Percentiles rank a stretch among this genome's conserved stretches.
Evolutionary conservation across 805 yeast species (phyloP).

Genomic region (Jamesozyma lodderae): DNA sequence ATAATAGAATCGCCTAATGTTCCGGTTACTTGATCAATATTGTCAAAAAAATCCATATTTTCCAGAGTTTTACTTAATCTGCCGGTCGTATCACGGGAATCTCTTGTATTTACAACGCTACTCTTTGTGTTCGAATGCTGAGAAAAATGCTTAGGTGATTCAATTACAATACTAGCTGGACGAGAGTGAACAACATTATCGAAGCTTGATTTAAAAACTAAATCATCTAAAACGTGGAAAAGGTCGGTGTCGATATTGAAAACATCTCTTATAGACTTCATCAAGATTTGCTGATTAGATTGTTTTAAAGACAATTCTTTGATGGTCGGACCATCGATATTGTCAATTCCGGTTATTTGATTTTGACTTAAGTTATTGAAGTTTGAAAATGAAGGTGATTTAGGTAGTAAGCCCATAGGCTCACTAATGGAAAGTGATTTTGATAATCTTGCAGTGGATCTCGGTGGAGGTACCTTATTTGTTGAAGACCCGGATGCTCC

Average conservation of each 20-base stretch:
- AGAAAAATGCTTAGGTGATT: conserved; percentile 37
- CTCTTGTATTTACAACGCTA: conserved; percentile 7
- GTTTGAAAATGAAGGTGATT: conserved; percentile 1
- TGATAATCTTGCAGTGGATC: conserved; percentile 18
- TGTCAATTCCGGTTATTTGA: conserved; percentile 38
- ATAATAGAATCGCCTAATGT: conserved; percentile 30
- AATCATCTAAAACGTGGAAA: conserved; percentile 45
- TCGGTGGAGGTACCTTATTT: conserved; percentile 12
- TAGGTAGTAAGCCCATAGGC: conserved; percentile 4
- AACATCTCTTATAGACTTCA: conserved; percentile 51
- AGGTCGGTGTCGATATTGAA: conserved; percentile 52
- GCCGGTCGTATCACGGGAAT: conserved; percentile 17
- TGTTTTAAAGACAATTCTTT: conserved; percentile 19
- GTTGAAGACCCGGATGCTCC: conserved; percentile 42
- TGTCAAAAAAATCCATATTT: conserved; percentile 26
- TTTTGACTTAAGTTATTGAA: background rate
- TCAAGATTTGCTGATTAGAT: conserved; percentile 39
- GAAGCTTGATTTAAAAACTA: conserved; percentile 49
- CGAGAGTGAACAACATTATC: conserved; percentile 32
- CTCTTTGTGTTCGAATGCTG: conserved; percentile 17
- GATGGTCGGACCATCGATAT: conserved; percentile 33
- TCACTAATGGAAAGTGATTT: conserved; percentile 10
- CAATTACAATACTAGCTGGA: conserved; percentile 40
- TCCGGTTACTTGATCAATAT: conserved; percentile 26
- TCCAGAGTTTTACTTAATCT: conserved; percentile 23